These are phyloP conservation scores for Rhodotorula graminis DNA, from an alignment of 768 basidiomycete species.

Conservation along the genomic window DNA sequence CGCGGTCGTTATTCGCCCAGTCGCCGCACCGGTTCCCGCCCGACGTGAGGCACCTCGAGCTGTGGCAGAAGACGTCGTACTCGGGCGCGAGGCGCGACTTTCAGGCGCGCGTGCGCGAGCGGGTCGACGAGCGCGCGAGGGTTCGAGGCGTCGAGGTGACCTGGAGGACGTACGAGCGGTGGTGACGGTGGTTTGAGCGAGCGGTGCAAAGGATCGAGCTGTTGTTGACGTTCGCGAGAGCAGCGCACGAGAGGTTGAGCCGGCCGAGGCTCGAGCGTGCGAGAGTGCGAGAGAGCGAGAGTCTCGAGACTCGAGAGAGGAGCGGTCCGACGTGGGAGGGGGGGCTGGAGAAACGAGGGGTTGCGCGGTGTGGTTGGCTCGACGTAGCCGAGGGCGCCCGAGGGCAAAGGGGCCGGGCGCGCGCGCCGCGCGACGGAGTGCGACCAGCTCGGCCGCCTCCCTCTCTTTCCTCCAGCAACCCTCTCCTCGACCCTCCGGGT, in stretches of 20 bases:
- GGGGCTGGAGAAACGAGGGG: too few species aligned
- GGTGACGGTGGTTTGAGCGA: slow-evolving; percentile 1
- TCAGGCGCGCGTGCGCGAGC: slow-evolving; percentile 13
- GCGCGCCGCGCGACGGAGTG: not conserved
- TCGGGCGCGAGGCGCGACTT: slow-evolving; percentile 2
- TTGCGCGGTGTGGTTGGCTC: too few species aligned
- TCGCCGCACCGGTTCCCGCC: slow-evolving; percentile 38
- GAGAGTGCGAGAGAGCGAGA: too few species aligned
- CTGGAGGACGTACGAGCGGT: slow-evolving; percentile 26
- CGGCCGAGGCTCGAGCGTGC: too few species aligned
- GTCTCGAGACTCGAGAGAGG: too few species aligned
- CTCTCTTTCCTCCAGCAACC: not conserved
- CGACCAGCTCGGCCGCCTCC: not conserved
- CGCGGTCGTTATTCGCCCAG: not conserved
- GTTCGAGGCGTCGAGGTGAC: not conserved
- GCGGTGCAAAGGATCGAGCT: too few species aligned
- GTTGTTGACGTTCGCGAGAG: too few species aligned
- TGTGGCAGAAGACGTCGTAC: slow-evolving; percentile 68
- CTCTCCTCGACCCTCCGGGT: not conserved
- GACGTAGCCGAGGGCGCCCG: not conserved
- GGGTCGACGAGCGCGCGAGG: slow-evolving; percentile 13
- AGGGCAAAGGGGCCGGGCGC: not conserved
- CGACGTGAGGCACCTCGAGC: slow-evolving; percentile 52
- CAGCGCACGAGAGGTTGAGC: too few species aligned
- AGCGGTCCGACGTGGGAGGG: too few species aligned